These are phyloP conservation scores for Colletotrichum orchidophilum DNA, from an alignment of 2,329 filamentous ascomycete genomes.

Conservation along the genomic window DNA sequence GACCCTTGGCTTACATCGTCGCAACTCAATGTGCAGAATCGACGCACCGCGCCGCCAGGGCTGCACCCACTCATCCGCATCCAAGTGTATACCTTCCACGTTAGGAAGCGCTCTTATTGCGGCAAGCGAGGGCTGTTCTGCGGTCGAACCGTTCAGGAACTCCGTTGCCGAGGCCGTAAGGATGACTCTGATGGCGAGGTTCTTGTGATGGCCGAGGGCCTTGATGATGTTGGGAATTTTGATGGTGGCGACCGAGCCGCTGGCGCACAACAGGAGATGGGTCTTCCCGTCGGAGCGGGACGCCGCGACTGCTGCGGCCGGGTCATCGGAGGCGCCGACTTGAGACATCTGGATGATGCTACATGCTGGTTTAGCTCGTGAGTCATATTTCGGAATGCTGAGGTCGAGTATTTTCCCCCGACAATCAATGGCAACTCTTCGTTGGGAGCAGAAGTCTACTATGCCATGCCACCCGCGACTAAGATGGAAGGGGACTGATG, in stretches of 20 bases:
- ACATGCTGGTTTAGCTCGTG: background rate
- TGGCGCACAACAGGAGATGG: conserved; percentile 22
- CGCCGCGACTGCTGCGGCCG: conserved; percentile 29
- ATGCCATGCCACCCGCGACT: background rate
- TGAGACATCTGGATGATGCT: conserved; percentile 6
- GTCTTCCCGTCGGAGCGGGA: conserved; percentile 28
- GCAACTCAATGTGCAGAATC: conserved; percentile 91
- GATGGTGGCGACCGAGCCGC: conserved; percentile 70
- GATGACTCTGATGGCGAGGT: conserved; percentile 84
- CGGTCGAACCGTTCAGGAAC: conserved; percentile 80
- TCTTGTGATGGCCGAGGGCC: conserved; percentile 60
- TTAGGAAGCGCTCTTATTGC: conserved; percentile 69
- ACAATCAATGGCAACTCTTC: background rate
- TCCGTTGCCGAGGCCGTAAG: conserved; percentile 77
- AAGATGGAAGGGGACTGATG: background rate
- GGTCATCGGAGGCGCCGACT: conserved; percentile 5
- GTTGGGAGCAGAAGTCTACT: too few relatives aligned
- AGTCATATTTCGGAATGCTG: background rate
- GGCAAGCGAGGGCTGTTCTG: conserved; percentile 77
- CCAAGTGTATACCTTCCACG: conserved; percentile 83
- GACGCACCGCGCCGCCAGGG: conserved; percentile 82
- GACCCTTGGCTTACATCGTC: conserved; percentile 56
- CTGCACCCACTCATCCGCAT: conserved; percentile 85
- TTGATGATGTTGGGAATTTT: conserved; percentile 77
- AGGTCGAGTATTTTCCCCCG: background rate